Percentiles rank a stretch among this genome's conserved stretches.
These are phyloP conservation scores for Thelonectria rubi DNA, from an alignment of 2,329 filamentous ascomycete species.

Conservation along the genomic window DNA sequence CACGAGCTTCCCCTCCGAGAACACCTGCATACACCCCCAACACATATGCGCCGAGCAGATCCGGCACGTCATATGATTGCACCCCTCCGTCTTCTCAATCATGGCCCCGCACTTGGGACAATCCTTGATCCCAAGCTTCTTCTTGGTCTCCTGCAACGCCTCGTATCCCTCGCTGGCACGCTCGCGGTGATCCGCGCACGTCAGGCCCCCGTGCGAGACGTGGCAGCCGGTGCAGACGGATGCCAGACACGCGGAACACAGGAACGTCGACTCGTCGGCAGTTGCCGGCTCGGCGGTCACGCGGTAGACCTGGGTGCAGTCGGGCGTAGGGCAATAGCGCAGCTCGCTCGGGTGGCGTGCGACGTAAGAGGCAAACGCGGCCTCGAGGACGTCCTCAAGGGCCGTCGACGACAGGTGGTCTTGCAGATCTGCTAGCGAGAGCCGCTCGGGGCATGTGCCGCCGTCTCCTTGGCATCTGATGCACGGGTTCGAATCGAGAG, in stretches of 20 bases:
- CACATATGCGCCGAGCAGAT: constrained; percentile 56
- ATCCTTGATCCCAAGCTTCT: constrained; percentile 49
- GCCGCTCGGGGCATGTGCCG: background rate
- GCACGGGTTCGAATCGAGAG: background rate
- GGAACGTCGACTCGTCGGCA: constrained; percentile 30
- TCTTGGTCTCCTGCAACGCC: constrained; percentile 45
- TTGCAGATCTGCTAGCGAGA: constrained; percentile 35
- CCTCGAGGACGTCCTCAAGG: constrained; percentile 51
- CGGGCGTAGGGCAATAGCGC: constrained; percentile 53
- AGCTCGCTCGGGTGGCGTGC: constrained; percentile 44
- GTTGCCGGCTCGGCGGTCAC: constrained; percentile 7
- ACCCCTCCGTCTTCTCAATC: constrained; percentile 56
- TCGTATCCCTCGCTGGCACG: constrained; percentile 35
- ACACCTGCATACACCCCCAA: constrained; percentile 55
- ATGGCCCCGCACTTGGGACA: constrained; percentile 53
- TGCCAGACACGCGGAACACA: constrained; percentile 50
- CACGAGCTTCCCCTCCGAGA: constrained; percentile 26
- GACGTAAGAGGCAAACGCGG: constrained; percentile 49
- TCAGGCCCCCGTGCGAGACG: constrained; percentile 44
- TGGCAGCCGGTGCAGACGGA: constrained; percentile 50
- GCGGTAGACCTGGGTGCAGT: constrained; percentile 55
- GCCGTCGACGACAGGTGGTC: constrained; percentile 40
- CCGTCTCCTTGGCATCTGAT: background rate
- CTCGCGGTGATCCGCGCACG: constrained; percentile 48
- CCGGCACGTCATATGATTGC: constrained; percentile 57